Base-by-base conservation (phyloP, 371 early-diverging fungal genomes). In the Saksenaea vasiformis region DNA sequence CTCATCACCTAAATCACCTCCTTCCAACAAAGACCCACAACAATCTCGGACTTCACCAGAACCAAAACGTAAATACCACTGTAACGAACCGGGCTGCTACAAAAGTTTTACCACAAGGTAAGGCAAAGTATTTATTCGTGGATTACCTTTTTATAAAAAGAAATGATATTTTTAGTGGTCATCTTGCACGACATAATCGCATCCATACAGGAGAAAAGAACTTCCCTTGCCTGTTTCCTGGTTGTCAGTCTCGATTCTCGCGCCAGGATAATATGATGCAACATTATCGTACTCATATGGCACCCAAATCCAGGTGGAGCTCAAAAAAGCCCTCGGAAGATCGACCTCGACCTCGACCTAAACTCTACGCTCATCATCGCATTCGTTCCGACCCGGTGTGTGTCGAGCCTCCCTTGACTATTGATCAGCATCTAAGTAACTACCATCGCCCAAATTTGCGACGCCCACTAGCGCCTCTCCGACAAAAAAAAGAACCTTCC, bases 171-270 rank as follows among this genome's bases (percentile, higher is more conserved):
- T 39, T 28, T 63, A 90, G 90, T 76, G 90, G 89, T 0, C 90
- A 93, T 73, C 78, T 96, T 60, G 90, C 93, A 56, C 84, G 96
- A 38, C 95, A 95, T 73, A 86, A 91, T 71, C 82, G 93, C 34
- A 93, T 94, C 58, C 96, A 94, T 69, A 95, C 95, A 0, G 94
- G 94, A 37, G 95, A 95, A 74, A 93, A 91, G 75, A 95, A 94
- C 55, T 95, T 90, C 71, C 79, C 86, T 36, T 96, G 96, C 69
- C 72, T 90, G 5, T 81, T 86, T 69, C 85, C 87, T 1, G 87
- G 85, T 0, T 96, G 97, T 70, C 76, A 82, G 43, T 91, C 91
- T 62, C 78, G 85, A 41, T 95, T 96, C 72, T 91, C 93, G 43
- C 85, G 97, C 58, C 91, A 91, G 61, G 94, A 93, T 68, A 92